Base-by-base conservation (phyloP, 1,139 yeast species). In the Yamadazyma atmosphaerica region DNA sequence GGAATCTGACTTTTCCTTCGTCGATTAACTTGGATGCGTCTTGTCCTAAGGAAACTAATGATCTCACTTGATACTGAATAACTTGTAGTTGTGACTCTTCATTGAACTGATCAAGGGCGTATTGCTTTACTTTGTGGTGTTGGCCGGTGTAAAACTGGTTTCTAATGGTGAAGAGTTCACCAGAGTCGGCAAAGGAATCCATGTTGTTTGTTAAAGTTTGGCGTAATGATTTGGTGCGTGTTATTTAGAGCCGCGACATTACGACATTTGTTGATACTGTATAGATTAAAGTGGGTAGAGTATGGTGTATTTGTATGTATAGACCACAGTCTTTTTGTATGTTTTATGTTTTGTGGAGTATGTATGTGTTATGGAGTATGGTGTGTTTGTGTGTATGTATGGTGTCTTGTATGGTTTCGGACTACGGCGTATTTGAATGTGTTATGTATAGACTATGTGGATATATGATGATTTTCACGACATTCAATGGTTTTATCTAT, bases 141-240 rank as follows among this genome's bases (percentile, higher is more conserved):
- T 73, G 79, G 44, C 68, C 63, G 28, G 78, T 69, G 52, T 62
- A 72, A 54, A 73, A 74, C 48, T 73, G 76, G 54, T 67, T 71
- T 43, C 72, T 60, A 31, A 73, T 60, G 35, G 65, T 65, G 54
- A 63, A 72, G 26, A 72, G 55, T 51, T 72, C 77, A 17, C 69
- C 69, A 2, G 72, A 65, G 45, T 68, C 73, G 35, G 65, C 58
- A 42, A 65, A 66, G 11, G 31, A 4, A 45, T 67, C 71, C 74
- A 68, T 68, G 31, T 23, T 38, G 39, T 23, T 6, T 19, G 22
- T 19, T 19, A 19, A 6, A 19, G n/a, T n/a, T n/a, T n/a, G n/a
- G n/a, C n/a, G 23, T 21, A 10, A 10, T 21, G 23, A 7, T 21
- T 8, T 23, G 26, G 8, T 6, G 9, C 22, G 22, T 19, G 22